Evolutionary conservation across 371 early-diverging fungal species (phyloP).

Genomic region (Mortierella sp.): DNA sequence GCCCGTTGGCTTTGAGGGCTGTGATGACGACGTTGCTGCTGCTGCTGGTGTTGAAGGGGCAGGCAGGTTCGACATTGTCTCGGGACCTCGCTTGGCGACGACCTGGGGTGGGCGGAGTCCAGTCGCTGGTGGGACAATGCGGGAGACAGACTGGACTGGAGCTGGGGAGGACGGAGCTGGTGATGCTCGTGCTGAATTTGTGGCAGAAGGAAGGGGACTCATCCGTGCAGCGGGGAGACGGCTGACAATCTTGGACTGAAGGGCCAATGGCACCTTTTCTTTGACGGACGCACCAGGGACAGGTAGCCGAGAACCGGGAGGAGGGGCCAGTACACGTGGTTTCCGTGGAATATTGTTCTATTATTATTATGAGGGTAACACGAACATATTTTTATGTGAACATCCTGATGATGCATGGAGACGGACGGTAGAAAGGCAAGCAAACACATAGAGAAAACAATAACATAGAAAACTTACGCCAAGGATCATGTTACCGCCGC

Average conservation of each 20-base stretch:
- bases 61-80: neutral
- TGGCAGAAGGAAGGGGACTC: neutral
- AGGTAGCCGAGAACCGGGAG: constrained; percentile 46
- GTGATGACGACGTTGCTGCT: neutral
- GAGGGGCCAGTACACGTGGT: constrained; percentile 41
- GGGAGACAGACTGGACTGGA: constrained; percentile 2
- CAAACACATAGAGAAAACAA: neutral
- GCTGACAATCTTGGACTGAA: constrained; percentile 22
- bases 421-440: neutral
- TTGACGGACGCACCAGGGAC: constrained; percentile 30
- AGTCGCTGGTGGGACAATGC: constrained; percentile 1
- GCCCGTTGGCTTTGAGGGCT: constrained; percentile 11
- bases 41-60: neutral
- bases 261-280: constrained; percentile 24
- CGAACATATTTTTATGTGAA: too few relatives aligned
- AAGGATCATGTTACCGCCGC: constrained; percentile 42
- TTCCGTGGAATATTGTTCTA: constrained; percentile 56
- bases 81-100: constrained; percentile 8
- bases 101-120: constrained; percentile 35
- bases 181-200: neutral
- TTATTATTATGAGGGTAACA: neutral
- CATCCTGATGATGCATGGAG: neutral
- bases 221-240: constrained; percentile 13
- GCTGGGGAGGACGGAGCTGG: constrained; percentile 1
- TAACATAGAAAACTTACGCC: constrained; percentile 32